phyloP scores from a whole-genome alignment of 306 rosid species.

The Parietaria judaica region DNA sequence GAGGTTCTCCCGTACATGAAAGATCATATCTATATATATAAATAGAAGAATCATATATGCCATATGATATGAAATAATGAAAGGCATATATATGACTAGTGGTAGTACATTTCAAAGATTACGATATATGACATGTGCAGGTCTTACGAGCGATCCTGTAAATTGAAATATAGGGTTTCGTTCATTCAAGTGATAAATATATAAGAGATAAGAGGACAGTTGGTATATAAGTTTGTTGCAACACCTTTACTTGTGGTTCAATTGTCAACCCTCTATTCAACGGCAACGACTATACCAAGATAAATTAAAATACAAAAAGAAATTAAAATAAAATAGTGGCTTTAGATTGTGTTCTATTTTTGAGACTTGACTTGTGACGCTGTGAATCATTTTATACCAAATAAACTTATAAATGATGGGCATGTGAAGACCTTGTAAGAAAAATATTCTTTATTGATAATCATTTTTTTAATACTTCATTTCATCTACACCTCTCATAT shows the following conservation, averaged over 20 bases:
- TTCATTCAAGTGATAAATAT: background rate
- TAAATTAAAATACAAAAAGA: background rate
- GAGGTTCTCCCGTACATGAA: too few species aligned
- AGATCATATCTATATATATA: too few species aligned
- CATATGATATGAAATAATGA: too few species aligned
- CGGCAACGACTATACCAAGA: slow-evolving; percentile 15
- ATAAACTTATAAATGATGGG: background rate
- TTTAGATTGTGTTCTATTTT: background rate
- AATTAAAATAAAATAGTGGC: background rate
- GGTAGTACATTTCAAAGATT: too few species aligned
- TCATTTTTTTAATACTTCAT: too few species aligned
- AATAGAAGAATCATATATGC: too few species aligned
- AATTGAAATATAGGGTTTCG: background rate
- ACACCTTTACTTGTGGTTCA: slow-evolving; percentile 21
- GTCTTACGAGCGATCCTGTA: too few species aligned
- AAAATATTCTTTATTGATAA: too few species aligned
- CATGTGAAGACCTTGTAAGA: slow-evolving; percentile 24
- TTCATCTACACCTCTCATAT: too few species aligned
- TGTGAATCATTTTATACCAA: slow-evolving; percentile 19
- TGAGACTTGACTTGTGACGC: slow-evolving; percentile 9
- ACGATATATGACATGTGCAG: too few species aligned
- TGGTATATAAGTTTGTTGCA: slow-evolving; percentile 9
- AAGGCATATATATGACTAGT: too few species aligned
- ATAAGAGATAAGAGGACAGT: background rate
- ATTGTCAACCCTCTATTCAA: slow-evolving; percentile 31